Conservation (phyloP, 331 rosid species). For the Telfairia occidentalis region DNA sequence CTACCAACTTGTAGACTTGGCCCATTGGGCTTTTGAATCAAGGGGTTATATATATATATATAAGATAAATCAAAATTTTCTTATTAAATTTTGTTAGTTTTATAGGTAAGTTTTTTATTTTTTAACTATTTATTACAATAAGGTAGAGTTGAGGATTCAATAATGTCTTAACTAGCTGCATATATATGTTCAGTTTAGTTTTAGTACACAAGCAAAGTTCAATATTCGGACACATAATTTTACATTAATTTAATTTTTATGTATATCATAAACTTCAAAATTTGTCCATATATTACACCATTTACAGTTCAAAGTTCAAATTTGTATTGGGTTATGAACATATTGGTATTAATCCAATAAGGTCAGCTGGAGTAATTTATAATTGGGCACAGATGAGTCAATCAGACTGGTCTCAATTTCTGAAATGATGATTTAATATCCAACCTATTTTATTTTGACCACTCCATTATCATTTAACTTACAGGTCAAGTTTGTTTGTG, state of each 20-base stretch:
- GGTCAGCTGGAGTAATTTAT: not conserved
- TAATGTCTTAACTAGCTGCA: no score
- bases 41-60: no score
- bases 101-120: no score
- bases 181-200: no score
- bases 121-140: no score
- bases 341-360: not conserved
- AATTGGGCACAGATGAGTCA: not conserved
- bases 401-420: not conserved
- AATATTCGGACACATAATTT: no score
- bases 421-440: not conserved
- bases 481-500: not conserved
- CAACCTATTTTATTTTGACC: not conserved
- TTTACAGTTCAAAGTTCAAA: not conserved
- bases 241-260: not conserved
- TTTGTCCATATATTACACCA: not conserved
- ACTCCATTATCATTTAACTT: not conserved
- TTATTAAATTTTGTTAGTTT: no score
- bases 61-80: no score
- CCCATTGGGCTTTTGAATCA: no score
- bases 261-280: not conserved
- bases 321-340: not conserved
- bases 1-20: no score
- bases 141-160: no score
- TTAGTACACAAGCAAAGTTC: no score